phyloP scores from a whole-genome alignment of 2,329 filamentous ascomycete species.

The Chaetomiaceae sp. region DNA sequence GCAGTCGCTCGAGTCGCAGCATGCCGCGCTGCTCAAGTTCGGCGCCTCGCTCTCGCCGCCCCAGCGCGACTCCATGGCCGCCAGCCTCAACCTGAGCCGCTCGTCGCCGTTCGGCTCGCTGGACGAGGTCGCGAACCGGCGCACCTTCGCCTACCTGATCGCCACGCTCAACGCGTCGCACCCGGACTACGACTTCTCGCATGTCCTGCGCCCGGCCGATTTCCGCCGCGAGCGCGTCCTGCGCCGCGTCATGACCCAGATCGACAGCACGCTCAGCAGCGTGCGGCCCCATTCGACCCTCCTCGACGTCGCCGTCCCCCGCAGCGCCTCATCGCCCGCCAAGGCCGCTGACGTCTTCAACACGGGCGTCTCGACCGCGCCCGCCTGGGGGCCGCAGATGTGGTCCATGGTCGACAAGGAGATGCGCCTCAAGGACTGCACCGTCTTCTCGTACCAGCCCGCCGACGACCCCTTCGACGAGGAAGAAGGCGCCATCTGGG shows the following conservation, averaged over 20 bases:
- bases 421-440: conserved; percentile 86
- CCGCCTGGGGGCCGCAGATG: conserved; percentile 80
- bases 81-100: conserved; percentile 67
- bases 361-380: conserved; percentile 42
- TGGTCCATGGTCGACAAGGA: conserved; percentile 92
- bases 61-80: conserved; percentile 63
- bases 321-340: conserved; percentile 33
- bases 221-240: conserved; percentile 81
- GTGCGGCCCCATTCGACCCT: conserved; percentile 59
- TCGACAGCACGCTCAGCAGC: conserved; percentile 84
- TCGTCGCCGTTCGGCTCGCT: conserved; percentile 89
- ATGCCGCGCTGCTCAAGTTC: conserved; percentile 79
- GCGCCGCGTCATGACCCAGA: conserved; percentile 73
- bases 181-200: conserved; percentile 94
- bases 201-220: conserved; percentile 80
- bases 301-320: conserved; percentile 37
- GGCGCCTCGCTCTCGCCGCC: conserved; percentile 84
- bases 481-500: conserved; percentile 91
- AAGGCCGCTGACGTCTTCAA: conserved; percentile 32
- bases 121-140: conserved; percentile 78
- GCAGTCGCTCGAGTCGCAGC: conserved; percentile 81
- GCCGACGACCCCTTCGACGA: conserved; percentile 87
- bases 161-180: conserved; percentile 95
- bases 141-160: conserved; percentile 93
- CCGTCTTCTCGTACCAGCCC: conserved; percentile 82